Conservation (phyloP, 495 filamentous ascomycete genomes). For the Jackrogersella minutella region DNA sequence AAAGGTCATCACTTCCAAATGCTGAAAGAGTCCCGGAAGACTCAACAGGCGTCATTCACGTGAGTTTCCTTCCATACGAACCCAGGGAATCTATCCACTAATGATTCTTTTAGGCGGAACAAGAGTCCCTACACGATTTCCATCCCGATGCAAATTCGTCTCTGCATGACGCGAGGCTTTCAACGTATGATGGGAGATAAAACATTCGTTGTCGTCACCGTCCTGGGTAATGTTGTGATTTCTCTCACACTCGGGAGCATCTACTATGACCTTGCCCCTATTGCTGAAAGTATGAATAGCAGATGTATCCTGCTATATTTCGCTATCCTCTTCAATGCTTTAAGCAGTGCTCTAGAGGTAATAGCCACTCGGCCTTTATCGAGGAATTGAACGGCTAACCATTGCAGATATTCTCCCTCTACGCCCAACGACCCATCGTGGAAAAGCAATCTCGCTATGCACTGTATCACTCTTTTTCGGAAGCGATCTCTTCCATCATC, state of each 20-base stretch:
- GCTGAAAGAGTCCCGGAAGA: conserved; percentile 45
- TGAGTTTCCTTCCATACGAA: background rate
- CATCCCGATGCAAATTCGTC: conserved; percentile 62
- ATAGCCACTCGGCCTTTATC: background rate
- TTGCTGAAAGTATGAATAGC: conserved; percentile 17
- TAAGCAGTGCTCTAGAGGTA: conserved; percentile 21
- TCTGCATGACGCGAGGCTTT: conserved; percentile 54
- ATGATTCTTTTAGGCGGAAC: conserved; percentile 34
- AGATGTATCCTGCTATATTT: conserved; percentile 19
- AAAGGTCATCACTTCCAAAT: conserved; percentile 47
- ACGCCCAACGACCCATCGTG: conserved; percentile 68
- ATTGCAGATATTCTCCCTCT: conserved; percentile 62
- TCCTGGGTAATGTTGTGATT: conserved; percentile 71
- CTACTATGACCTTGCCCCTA: conserved; percentile 11
- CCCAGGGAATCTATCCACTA: background rate
- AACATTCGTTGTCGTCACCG: conserved; percentile 64
- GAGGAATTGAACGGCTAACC: background rate
- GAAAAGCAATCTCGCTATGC: conserved; percentile 71
- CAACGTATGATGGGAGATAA: conserved; percentile 66
- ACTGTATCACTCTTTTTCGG: conserved; percentile 70
- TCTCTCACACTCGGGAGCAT: conserved; percentile 69
- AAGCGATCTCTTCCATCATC: conserved; percentile 66
- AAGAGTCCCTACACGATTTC: conserved; percentile 65
- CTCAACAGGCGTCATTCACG: conserved; percentile 45
- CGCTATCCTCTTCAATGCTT: conserved; percentile 16